Conservation (phyloP, 176 grass and related monocot species). For the Sorghum bicolor region DNA sequence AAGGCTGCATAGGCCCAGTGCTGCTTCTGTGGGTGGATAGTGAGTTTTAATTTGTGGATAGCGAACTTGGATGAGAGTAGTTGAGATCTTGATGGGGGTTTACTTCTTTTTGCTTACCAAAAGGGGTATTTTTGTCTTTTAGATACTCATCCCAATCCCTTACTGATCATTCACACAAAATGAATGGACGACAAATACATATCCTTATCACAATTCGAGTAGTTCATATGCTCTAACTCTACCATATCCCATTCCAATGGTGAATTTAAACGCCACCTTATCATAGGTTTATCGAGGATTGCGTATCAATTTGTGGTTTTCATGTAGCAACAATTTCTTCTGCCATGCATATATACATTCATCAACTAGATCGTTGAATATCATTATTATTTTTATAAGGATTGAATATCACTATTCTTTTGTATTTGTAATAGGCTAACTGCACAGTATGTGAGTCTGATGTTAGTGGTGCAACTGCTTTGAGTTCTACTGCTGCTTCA, state of each 20-base stretch:
- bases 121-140: not conserved
- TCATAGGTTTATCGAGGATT: not conserved
- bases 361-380: not conserved
- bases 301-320: not conserved
- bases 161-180: not conserved
- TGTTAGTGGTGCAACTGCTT: conserved; percentile 73
- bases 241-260: not conserved
- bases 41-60: not conserved
- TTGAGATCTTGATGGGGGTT: not conserved
- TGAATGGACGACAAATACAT: not conserved
- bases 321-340: not conserved
- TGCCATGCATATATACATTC: not conserved
- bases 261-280: not conserved
- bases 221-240: not conserved
- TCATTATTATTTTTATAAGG: not conserved
- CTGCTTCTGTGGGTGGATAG: not conserved
- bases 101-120: not conserved
- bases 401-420: not conserved
- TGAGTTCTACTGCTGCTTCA: conserved; percentile 80
- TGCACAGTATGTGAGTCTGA: conserved; percentile 83
- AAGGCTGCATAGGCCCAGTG: not conserved
- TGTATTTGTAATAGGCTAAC: conserved; percentile 64
- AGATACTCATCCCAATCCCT: not conserved
- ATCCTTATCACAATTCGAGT: not conserved
- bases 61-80: not conserved